These are phyloP conservation scores for Balansia obtecta DNA, from an alignment of 2,329 filamentous ascomycete species.

Conservation along the genomic window DNA sequence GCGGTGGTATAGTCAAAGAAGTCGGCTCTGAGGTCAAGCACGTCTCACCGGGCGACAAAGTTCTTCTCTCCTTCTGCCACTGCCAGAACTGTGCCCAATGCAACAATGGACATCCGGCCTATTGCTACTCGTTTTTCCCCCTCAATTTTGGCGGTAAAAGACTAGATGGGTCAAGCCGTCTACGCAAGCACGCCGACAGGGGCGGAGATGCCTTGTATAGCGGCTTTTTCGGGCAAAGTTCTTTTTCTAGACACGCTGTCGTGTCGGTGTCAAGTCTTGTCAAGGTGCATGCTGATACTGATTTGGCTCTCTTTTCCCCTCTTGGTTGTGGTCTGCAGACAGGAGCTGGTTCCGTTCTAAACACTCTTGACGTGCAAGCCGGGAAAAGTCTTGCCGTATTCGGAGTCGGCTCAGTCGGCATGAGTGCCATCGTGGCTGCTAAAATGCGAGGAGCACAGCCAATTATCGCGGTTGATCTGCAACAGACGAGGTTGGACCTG, in stretches of 20 bases:
- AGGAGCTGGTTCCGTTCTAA: conserved; percentile 21
- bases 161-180: background rate
- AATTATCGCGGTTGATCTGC: conserved; percentile 2
- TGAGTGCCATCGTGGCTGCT: conserved; percentile 2
- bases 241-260: conserved; percentile 18
- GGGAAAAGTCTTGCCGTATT: conserved; percentile 19
- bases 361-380: conserved; percentile 14
- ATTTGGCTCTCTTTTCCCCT: conserved; percentile 19
- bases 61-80: conserved; percentile 1
- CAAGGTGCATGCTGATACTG: conserved; percentile 12
- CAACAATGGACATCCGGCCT: background rate
- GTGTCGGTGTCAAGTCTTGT: conserved; percentile 18
- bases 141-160: background rate
- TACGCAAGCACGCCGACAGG: background rate
- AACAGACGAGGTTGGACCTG: background rate
- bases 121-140: conserved; percentile 1
- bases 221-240: conserved; percentile 22
- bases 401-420: background rate
- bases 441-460: background rate
- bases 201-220: conserved; percentile 4
- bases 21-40: background rate
- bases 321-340: conserved; percentile 24
- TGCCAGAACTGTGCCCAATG: background rate
- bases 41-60: background rate
- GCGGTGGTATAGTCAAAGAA: background rate